phyloP scores from a whole-genome alignment of 176 grass and related monocot genomes.

The Oryza nivara region DNA sequence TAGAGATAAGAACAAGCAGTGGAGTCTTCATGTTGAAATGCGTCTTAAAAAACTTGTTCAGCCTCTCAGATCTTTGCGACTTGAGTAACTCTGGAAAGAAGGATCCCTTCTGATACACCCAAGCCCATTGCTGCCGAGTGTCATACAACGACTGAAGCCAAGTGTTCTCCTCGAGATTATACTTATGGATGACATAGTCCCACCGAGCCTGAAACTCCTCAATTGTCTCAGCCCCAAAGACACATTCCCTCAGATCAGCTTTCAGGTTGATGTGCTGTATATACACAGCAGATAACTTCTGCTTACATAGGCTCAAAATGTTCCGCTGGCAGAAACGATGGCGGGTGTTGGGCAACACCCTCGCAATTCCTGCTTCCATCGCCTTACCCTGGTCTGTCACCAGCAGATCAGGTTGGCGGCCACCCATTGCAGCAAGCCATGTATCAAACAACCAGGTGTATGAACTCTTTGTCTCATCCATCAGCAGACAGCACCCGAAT shows the following conservation, averaged over 20 bases:
- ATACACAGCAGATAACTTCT: constrained; percentile 58
- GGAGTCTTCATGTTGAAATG: constrained; percentile 59
- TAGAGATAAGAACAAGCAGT: constrained; percentile 49
- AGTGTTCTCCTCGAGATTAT: constrained; percentile 57
- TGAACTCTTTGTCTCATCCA: constrained; percentile 70
- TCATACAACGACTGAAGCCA: constrained; percentile 53
- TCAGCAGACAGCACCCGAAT: constrained; percentile 59
- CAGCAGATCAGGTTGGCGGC: constrained; percentile 47
- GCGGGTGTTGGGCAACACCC: constrained; percentile 53
- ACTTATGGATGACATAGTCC: constrained; percentile 53
- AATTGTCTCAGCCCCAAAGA: constrained; percentile 40
- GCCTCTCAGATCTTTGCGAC: constrained; percentile 45
- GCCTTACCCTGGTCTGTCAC: constrained; percentile 62
- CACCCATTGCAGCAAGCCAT: constrained; percentile 59
- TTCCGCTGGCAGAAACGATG: constrained; percentile 64
- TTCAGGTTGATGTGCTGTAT: constrained; percentile 51
- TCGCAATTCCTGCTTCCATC: constrained; percentile 62
- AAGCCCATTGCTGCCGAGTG: constrained; percentile 55
- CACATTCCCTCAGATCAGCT: constrained; percentile 54
- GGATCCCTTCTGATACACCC: constrained; percentile 48
- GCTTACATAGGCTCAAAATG: constrained; percentile 60
- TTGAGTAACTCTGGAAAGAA: constrained; percentile 60
- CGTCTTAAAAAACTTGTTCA: constrained; percentile 65
- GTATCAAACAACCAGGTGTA: constrained; percentile 70
- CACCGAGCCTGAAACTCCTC: constrained; percentile 62